Conservation (phyloP, 129 eudicot species). For the Flaveria linearis region DNA sequence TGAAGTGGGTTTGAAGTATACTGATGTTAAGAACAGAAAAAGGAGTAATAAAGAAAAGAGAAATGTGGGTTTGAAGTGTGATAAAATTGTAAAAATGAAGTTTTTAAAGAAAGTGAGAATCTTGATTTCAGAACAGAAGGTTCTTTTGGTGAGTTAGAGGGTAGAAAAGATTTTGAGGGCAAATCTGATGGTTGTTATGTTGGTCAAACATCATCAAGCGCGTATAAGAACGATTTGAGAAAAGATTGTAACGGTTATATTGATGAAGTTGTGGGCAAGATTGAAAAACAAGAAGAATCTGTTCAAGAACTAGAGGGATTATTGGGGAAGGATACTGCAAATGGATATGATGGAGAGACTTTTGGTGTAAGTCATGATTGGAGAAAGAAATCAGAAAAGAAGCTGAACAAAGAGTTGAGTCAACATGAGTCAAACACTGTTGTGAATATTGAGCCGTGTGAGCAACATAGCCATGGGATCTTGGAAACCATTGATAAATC, state of each 20-base stretch:
- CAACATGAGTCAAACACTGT: conserved; percentile 28
- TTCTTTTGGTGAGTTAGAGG: conserved; percentile 33
- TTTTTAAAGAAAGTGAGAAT: conserved; percentile 27
- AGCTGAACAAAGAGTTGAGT: conserved; percentile 45
- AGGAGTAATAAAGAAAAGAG: conserved; percentile 8
- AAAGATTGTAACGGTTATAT: conserved; percentile 1
- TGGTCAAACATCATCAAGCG: conserved; percentile 39
- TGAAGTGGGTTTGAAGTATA: conserved; percentile 53
- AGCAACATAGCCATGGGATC: conserved; percentile 27
- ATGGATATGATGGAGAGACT: conserved; percentile 33
- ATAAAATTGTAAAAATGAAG: conserved; percentile 26
- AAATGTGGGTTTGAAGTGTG: neutral
- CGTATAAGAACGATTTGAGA: conserved; percentile 24
- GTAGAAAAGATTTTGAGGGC: conserved; percentile 43
- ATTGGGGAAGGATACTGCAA: conserved; percentile 29
- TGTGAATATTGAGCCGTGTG: conserved; percentile 35
- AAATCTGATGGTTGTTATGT: conserved; percentile 29
- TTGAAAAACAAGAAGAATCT: conserved; percentile 28
- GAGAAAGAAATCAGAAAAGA: conserved; percentile 83
- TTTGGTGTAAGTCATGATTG: conserved; percentile 47
- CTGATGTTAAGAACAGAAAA: conserved; percentile 41
- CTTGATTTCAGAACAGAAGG: conserved; percentile 27
- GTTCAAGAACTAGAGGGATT: conserved; percentile 29
- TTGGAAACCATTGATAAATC: conserved; percentile 29
- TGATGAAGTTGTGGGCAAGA: conserved; percentile 32